Percentiles rank a stretch among this genome's conserved stretches.
These are phyloP conservation scores for Ceratobasidium theobromae DNA, from an alignment of 1,284 basidiomycete genomes.

Conservation along the genomic window DNA sequence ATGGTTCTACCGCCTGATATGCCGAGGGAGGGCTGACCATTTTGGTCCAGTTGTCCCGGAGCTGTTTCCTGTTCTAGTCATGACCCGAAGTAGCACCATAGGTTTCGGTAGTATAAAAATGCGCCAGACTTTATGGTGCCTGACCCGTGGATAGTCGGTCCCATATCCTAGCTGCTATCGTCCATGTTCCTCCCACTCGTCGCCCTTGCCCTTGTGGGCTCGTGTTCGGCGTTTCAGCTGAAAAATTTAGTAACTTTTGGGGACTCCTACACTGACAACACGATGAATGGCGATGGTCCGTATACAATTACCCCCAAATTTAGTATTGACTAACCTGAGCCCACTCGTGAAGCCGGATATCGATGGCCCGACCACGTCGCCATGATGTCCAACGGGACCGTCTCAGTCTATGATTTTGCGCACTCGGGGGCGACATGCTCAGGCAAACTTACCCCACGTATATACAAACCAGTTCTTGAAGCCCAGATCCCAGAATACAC, in stretches of 20 bases:
- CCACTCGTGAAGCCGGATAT: constrained; percentile 36
- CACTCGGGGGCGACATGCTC: constrained; percentile 51
- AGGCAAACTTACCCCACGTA: constrained; percentile 49
- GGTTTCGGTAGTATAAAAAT: constrained; percentile 2
- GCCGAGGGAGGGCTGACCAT: background rate
- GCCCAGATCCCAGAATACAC: constrained; percentile 45
- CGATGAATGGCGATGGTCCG: constrained; percentile 43
- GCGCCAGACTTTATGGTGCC: background rate
- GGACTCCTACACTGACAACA: constrained; percentile 50
- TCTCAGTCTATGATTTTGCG: constrained; percentile 49
- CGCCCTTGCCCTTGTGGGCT: constrained; percentile 3
- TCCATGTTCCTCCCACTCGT: constrained; percentile 1
- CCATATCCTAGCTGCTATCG: background rate
- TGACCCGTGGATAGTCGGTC: background rate
- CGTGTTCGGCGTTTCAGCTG: constrained; percentile 14
- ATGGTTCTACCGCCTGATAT: background rate
- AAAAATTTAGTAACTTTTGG: constrained; percentile 39
- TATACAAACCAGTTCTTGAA: constrained; percentile 49
- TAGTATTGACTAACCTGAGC: background rate
- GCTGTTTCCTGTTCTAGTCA: constrained; percentile 1
- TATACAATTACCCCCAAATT: too few species aligned
- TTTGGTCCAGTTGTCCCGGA: background rate
- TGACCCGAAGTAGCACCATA: background rate
- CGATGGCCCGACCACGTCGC: constrained; percentile 48
- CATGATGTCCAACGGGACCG: constrained; percentile 44